Percentiles rank a stretch among this genome's conserved stretches.
These are phyloP conservation scores for Psidium friedrichsthalianum DNA, from an alignment of 345 rosid genomes.

Conservation along the genomic window DNA sequence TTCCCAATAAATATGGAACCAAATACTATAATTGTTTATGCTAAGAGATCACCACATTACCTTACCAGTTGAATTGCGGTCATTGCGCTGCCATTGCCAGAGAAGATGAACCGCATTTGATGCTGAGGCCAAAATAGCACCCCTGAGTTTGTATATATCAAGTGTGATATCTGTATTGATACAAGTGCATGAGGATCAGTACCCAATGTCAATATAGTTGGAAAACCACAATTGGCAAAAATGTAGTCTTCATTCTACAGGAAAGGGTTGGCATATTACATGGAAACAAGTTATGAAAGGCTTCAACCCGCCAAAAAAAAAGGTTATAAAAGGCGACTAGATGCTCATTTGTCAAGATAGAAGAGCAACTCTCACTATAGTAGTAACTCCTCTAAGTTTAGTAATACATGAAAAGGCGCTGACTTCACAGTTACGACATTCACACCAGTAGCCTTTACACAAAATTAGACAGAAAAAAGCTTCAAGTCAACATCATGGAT, in stretches of 20 bases:
- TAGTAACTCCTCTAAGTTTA: neutral
- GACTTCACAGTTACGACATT: neutral
- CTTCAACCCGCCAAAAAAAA: too few species aligned
- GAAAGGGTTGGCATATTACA: neutral
- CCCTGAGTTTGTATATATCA: conserved; percentile 87
- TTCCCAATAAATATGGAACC: neutral
- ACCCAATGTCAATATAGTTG: neutral
- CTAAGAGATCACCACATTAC: too few species aligned
- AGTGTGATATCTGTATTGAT: conserved; percentile 75
- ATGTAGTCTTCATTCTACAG: neutral
- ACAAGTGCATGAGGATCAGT: neutral
- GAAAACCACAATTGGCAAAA: neutral
- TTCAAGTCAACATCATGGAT: neutral
- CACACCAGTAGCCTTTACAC: neutral
- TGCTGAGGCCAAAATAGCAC: conserved; percentile 86
- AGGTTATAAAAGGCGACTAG: neutral
- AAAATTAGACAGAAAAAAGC: neutral
- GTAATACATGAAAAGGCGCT: neutral
- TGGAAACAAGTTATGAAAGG: neutral
- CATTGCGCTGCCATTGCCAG: conserved; percentile 99
- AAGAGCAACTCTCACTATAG: neutral
- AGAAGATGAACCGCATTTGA: conserved; percentile 89
- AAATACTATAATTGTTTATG: neutral
- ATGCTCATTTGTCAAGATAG: too few species aligned
- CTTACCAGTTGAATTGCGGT: conserved; percentile 59